A percentile compares a stretch with the other conserved stretches of the same genome.
phyloP scores from a whole-genome alignment of 805 yeast genomes.

The Pichia deserticola region DNA sequence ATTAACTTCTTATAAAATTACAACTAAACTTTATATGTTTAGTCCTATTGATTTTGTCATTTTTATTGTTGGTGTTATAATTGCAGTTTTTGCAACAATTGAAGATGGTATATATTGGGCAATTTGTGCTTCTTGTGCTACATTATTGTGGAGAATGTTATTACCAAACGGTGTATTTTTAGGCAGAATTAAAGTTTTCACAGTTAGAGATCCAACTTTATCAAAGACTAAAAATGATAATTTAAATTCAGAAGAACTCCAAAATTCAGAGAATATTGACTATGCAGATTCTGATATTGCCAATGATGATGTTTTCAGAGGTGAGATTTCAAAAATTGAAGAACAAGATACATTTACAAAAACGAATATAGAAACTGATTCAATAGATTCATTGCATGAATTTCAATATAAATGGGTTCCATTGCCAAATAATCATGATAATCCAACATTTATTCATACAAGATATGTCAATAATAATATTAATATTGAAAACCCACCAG shows the following conservation, averaged over 20 bases:
- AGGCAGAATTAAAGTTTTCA: constrained; percentile 49
- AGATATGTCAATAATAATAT: constrained; percentile 45
- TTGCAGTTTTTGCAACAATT: constrained; percentile 71
- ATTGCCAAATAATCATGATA: constrained; percentile 28
- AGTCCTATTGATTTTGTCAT: constrained; percentile 69
- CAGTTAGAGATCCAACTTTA: constrained; percentile 51
- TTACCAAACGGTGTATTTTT: constrained; percentile 77
- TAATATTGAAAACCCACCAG: constrained; percentile 69
- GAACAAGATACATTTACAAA: too few species aligned
- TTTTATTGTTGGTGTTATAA: constrained; percentile 62
- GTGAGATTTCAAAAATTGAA: too few species aligned
- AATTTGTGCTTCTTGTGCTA: constrained; percentile 72
- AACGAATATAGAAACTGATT: background rate
- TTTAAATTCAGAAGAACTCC: background rate
- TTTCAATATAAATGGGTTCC: constrained; percentile 55
- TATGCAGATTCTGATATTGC: background rate
- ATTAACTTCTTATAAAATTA: constrained; percentile 58
- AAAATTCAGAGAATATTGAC: background rate
- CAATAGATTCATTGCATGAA: constrained; percentile 3
- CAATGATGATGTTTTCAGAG: background rate
- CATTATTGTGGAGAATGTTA: constrained; percentile 64
- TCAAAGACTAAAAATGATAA: constrained; percentile 17
- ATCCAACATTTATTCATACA: constrained; percentile 26
- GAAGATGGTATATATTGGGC: constrained; percentile 92
- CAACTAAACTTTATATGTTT: constrained; percentile 63